These are phyloP conservation scores for Cenchrus fungigraminus DNA, from an alignment of 176 grass and related monocot species.

Conservation along the genomic window DNA sequence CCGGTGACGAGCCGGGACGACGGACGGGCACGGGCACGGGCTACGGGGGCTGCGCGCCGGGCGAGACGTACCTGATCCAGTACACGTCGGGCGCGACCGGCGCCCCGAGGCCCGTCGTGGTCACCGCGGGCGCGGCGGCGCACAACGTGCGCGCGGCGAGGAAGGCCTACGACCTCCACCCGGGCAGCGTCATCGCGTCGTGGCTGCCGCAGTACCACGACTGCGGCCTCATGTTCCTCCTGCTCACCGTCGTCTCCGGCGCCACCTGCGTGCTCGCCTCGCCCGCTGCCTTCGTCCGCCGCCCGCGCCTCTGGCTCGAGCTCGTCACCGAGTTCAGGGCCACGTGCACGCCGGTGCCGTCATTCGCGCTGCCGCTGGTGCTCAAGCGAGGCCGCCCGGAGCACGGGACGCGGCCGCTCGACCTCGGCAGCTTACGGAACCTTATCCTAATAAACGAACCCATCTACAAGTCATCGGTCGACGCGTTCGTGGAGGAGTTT, in stretches of 20 bases:
- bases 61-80: slow-evolving; percentile 58
- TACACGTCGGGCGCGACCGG: slow-evolving; percentile 71
- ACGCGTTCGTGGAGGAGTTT: slow-evolving; percentile 50
- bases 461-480: slow-evolving; percentile 39
- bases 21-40: neutral
- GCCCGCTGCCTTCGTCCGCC: slow-evolving; percentile 40
- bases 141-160: slow-evolving; percentile 58
- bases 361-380: slow-evolving; percentile 52
- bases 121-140: slow-evolving; percentile 53
- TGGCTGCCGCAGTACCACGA: slow-evolving; percentile 69
- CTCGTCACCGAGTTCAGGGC: slow-evolving; percentile 53
- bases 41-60: slow-evolving; percentile 39
- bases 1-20: neutral
- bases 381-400: slow-evolving; percentile 28
- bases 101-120: slow-evolving; percentile 48
- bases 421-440: slow-evolving; percentile 50
- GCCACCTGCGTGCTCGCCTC: slow-evolving; percentile 61
- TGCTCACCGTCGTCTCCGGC: slow-evolving; percentile 55
- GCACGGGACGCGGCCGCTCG: slow-evolving; percentile 26
- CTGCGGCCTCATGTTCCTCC: slow-evolving; percentile 71
- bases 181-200: slow-evolving; percentile 50
- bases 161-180: slow-evolving; percentile 53
- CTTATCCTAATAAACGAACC: slow-evolving; percentile 62
- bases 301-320: slow-evolving; percentile 62
- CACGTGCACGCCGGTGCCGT: slow-evolving; percentile 60